Conservation (phyloP, 2,329 filamentous ascomycete genomes). For the Stagonosporopsis chrysanthemi region DNA sequence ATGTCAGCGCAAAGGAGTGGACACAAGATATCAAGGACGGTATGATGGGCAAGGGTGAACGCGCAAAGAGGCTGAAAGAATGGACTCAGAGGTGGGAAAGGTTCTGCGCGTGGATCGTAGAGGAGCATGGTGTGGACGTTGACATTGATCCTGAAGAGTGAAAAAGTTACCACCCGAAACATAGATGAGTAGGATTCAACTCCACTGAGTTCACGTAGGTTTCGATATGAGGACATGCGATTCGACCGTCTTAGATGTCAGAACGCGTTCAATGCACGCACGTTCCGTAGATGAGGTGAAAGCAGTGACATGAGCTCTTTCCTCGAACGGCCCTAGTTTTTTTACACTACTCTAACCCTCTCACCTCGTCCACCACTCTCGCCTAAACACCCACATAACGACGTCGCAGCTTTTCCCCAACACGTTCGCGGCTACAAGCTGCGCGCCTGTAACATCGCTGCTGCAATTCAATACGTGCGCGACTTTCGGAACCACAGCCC, state of each 20-base stretch:
- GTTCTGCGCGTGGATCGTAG: conserved; percentile 89
- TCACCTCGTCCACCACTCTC: too few relatives aligned
- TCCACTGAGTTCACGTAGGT: neutral
- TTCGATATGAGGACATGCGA: neutral
- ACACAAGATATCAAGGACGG: conserved; percentile 75
- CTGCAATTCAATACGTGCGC: too few relatives aligned
- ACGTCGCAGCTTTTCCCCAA: too few relatives aligned
- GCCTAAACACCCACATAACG: too few relatives aligned
- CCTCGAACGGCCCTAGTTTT: neutral
- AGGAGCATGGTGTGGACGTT: conserved; percentile 69
- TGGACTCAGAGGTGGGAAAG: conserved; percentile 86
- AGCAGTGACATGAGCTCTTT: neutral
- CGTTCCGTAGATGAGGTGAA: neutral
- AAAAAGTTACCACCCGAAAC: neutral
- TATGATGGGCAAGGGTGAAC: conserved; percentile 72
- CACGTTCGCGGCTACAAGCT: too few relatives aligned
- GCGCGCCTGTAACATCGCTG: too few relatives aligned
- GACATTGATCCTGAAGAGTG: conserved; percentile 55
- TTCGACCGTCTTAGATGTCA: neutral
- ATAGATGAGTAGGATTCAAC: conserved; percentile 16
- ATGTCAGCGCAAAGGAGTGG: conserved; percentile 76
- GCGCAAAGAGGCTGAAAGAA: conserved; percentile 75
- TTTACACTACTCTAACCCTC: too few relatives aligned
- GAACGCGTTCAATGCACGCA: neutral
- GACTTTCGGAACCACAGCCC: too few relatives aligned